Percentiles rank a stretch among this genome's conserved stretches.
Evolutionary conservation across 805 yeast genomes (phyloP).

Genomic region (Yarrowia hollandica): DNA sequence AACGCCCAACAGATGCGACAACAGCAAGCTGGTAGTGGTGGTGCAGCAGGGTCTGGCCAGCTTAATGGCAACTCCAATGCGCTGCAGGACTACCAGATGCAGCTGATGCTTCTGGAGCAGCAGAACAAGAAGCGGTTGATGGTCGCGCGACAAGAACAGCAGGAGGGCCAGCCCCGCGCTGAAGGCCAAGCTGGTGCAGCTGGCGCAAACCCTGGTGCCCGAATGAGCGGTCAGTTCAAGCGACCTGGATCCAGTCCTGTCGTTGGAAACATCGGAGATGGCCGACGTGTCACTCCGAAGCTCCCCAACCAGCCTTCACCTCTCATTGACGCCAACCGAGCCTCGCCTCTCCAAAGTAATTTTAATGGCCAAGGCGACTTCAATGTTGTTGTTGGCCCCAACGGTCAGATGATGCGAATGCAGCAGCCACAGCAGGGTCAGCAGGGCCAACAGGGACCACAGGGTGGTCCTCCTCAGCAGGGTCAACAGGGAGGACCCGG

Average conservation of each 20-base stretch:
- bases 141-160: slow-evolving; percentile 44
- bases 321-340: slow-evolving; percentile 37
- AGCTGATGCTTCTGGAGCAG: slow-evolving; percentile 68
- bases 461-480: slow-evolving; percentile 24
- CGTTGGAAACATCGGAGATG: slow-evolving; percentile 23
- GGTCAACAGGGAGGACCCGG: slow-evolving; percentile 27
- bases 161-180: slow-evolving; percentile 34
- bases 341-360: slow-evolving; percentile 37
- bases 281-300: slow-evolving; percentile 38
- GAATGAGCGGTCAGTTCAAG: slow-evolving; percentile 25
- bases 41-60: slow-evolving; percentile 36
- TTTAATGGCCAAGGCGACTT: slow-evolving; percentile 38
- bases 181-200: slow-evolving; percentile 27
- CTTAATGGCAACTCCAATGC: slow-evolving; percentile 53
- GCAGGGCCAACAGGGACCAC: slow-evolving; percentile 29
- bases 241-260: slow-evolving; percentile 24
- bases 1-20: slow-evolving; percentile 32
- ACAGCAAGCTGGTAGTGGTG: slow-evolving; percentile 43
- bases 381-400: slow-evolving; percentile 39
- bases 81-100: slow-evolving; percentile 79
- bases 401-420: slow-evolving; percentile 36
- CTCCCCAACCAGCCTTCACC: slow-evolving; percentile 38
- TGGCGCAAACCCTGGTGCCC: slow-evolving; percentile 10
- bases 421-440: slow-evolving; percentile 30
- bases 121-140: slow-evolving; percentile 67